Conservation (phyloP, 345 rosid species). For the Draba incana region DNA sequence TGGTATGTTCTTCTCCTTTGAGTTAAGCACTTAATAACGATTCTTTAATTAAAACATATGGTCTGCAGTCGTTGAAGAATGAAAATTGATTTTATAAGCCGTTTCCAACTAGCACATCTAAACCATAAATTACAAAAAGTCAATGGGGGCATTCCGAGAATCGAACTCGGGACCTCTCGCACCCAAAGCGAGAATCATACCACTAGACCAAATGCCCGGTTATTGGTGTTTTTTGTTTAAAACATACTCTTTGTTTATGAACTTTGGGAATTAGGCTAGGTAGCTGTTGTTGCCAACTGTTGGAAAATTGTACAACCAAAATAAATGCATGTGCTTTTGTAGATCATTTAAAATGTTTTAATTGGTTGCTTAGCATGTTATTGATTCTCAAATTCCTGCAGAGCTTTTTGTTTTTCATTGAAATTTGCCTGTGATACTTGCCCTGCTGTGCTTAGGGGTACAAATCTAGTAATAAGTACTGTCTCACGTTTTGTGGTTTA, state of each 20-base stretch:
- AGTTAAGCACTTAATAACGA: too few relatives aligned
- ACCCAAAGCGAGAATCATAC: constrained; percentile 82
- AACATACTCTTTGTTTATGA: constrained; percentile 45
- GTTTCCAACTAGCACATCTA: too few relatives aligned
- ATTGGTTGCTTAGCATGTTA: too few relatives aligned
- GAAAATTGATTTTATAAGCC: too few relatives aligned
- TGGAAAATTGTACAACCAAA: neutral
- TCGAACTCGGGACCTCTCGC: constrained; percentile 70
- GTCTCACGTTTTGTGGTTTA: neutral
- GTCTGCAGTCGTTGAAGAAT: too few relatives aligned
- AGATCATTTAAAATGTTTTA: neutral
- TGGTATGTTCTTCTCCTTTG: too few relatives aligned
- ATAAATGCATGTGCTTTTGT: neutral
- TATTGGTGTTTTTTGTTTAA: neutral
- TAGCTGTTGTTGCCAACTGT: neutral
- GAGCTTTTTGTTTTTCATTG: too few relatives aligned
- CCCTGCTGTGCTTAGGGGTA: neutral
- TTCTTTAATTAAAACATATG: too few relatives aligned
- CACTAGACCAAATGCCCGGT: constrained; percentile 74
- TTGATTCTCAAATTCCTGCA: too few relatives aligned
- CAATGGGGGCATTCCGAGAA: constrained; percentile 64
- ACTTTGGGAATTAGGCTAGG: too few relatives aligned
- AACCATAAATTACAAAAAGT: neutral
- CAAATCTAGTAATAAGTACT: neutral
- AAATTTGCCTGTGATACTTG: neutral